Conservation (phyloP, 306 rosid species). For the Corylus heterophylla region DNA sequence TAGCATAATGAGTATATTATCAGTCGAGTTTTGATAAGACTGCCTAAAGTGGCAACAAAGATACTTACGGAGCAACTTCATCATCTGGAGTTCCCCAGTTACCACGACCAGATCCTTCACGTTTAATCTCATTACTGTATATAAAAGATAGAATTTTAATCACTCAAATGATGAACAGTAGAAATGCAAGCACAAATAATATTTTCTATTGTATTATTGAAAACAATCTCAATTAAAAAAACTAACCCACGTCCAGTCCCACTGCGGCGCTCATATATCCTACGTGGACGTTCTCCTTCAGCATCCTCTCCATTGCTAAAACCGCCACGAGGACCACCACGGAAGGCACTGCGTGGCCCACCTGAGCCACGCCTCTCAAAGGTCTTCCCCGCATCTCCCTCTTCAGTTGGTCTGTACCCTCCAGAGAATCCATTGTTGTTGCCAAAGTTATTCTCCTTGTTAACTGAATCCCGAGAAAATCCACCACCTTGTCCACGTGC, state of each 20-base stretch:
- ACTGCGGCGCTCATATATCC: conserved; percentile 56
- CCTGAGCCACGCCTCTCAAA: conserved; percentile 58
- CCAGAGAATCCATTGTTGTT: conserved; percentile 42
- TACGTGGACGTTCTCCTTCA: conserved; percentile 58
- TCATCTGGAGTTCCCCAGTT: conserved; percentile 62
- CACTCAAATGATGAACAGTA: neutral
- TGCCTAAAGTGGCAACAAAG: neutral
- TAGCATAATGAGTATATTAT: neutral
- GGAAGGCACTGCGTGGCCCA: conserved; percentile 53
- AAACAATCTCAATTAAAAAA: neutral
- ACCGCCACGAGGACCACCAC: conserved; percentile 58
- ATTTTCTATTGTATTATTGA: neutral
- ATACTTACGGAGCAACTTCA: conserved; percentile 54
- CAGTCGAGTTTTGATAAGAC: too few species aligned
- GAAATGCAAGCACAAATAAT: too few species aligned
- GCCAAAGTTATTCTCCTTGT: conserved; percentile 35
- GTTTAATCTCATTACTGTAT: conserved; percentile 52
- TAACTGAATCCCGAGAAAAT: conserved; percentile 41
- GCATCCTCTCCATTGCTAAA: conserved; percentile 48
- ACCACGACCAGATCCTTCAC: conserved; percentile 66
- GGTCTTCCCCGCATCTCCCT: conserved; percentile 43
- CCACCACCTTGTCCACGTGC: conserved; percentile 58
- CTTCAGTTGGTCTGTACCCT: conserved; percentile 43
- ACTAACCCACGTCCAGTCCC: conserved; percentile 76
- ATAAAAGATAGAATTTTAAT: neutral